Evolutionary conservation across 2,329 filamentous ascomycete species (phyloP), one percentile per base, ranked within the genome.

Genomic region (Graphilbum fragrans): DNA sequence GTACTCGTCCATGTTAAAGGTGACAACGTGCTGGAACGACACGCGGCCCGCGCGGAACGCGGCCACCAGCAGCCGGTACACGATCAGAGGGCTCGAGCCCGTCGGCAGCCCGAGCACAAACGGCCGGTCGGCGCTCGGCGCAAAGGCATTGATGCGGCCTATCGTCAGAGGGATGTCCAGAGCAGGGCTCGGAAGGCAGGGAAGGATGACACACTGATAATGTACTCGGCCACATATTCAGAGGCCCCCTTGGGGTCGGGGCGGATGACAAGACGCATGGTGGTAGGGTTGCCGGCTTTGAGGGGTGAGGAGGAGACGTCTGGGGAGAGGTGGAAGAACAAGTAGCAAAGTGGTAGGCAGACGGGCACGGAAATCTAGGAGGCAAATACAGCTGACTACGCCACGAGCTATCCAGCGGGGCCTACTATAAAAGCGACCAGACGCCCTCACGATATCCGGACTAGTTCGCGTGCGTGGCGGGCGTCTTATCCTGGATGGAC

Each of bases 21-120:
- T 86, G 48, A 86, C 68, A 50, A 87, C 80, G 77, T 86, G 71
- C 51, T 73, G 73, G 57, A 60, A 60, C 32, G 50, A 48, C 25
- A 60, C 55, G 47, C 63, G 64, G 50, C 73, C 73, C 41, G 69
- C 65, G 56, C 76, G 75, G 62, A 76, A 69, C 47, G 65, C 67
- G 44, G 67, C 60, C 22, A 86, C 80, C 3, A 86, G 68, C 46
- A 74, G 66, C 53, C 74, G 71, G 65, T 86, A 86, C 52, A 85
- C 73, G 41, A 72, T 64, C 46, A 82, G 69, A 1, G 81, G 81
- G 43, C 76, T 83, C 50, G 77, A 82, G 35, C 81, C 81, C 4
- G 81, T 86, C 2, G 81, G 81, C 34, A 86, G 67, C 37, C 81
- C 81, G 32, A 86, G 70, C 1, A 85, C 78, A 54, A 85, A 85